Evolutionary conservation across 2,329 filamentous ascomycete species (phyloP).

Genomic region (Exophiala bonariae): DNA sequence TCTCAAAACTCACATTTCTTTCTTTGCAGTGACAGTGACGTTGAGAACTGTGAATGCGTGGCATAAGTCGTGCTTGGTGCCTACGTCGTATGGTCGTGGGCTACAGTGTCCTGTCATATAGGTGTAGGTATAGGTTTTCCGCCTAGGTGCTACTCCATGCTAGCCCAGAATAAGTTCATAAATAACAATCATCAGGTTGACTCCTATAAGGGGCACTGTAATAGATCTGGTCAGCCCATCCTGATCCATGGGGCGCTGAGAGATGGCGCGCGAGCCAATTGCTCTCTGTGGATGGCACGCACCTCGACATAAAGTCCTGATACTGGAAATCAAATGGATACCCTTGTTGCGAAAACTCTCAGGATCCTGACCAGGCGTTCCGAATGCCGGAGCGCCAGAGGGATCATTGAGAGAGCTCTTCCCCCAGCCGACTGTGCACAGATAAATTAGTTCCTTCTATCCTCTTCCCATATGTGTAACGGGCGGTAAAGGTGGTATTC

Average conservation of each 20-base stretch:
- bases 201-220: slow-evolving; percentile 77
- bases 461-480: background rate
- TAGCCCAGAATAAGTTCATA: slow-evolving; percentile 78
- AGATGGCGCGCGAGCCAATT: background rate
- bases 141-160: slow-evolving; percentile 27
- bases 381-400: slow-evolving; percentile 71
- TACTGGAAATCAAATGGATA: slow-evolving; percentile 82
- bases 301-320: slow-evolving; percentile 17
- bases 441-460: too few species aligned
- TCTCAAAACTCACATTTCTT: too few species aligned
- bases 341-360: slow-evolving; percentile 82
- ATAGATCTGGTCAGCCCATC: slow-evolving; percentile 1
- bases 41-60: too few species aligned
- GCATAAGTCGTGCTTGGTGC: too few species aligned
- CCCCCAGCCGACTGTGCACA: slow-evolving; percentile 73
- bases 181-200: slow-evolving; percentile 79
- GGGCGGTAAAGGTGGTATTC: background rate
- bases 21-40: too few species aligned
- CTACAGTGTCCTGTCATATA: too few species aligned
- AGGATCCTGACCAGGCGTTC: slow-evolving; percentile 63
- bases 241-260: background rate
- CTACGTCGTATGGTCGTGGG: too few species aligned
- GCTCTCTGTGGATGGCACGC: slow-evolving; percentile 3
- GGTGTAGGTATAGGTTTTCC: too few species aligned
- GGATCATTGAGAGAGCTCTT: slow-evolving; percentile 38